Base-by-base conservation (phyloP, 306 rosid species). In the Cyamopsis tetragonoloba region DNA sequence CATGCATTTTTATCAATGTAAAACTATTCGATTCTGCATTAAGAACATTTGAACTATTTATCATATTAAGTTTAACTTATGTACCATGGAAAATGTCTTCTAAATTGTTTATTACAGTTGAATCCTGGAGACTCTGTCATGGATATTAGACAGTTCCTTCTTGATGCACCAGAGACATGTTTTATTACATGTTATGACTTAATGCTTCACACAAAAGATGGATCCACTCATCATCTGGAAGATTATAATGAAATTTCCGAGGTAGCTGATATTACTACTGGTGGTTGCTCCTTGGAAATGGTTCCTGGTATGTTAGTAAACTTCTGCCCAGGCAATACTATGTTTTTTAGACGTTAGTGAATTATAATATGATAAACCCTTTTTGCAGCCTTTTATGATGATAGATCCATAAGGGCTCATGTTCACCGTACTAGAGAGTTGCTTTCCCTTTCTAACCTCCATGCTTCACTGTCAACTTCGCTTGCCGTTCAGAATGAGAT, bases 81-180 rank as follows among this genome's bases (percentile, higher is more conserved):
- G 49, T 24, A 22, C 28, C 8, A 61, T 62, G 37, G 32, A 60
- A 53, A 57, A 27, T 17, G 3, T 55, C 20, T 48, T 57, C 78
- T 66, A 41, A 80, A 55, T 53, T 64, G 34, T 79, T 56, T 12
- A 44, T 50, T 60, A 65, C 89, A 95, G 99, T 83, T 95, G 83
- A 95, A 86, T 73, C 99, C 99, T 2, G 97, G 96, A 74, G 97
- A 95, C 64, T 90, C 99, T 75, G 97, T 95, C 26, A 86, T 90
- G 95, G 99, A 95, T 80, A 85, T 95, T 38, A 82, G 97, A 60
- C 99, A 95, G 49, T 88, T 95, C 76, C 92, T 95, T 74, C 97
- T 95, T 71, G 99, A 95, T 88, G 97, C 99, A 56, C 95, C 97
- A 0, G 99, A 95, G 84, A 85, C 97, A 7, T 95, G 99, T 80